Conservation (phyloP, 352 stramenopile species). For the Elongisporangium senticosum region DNA sequence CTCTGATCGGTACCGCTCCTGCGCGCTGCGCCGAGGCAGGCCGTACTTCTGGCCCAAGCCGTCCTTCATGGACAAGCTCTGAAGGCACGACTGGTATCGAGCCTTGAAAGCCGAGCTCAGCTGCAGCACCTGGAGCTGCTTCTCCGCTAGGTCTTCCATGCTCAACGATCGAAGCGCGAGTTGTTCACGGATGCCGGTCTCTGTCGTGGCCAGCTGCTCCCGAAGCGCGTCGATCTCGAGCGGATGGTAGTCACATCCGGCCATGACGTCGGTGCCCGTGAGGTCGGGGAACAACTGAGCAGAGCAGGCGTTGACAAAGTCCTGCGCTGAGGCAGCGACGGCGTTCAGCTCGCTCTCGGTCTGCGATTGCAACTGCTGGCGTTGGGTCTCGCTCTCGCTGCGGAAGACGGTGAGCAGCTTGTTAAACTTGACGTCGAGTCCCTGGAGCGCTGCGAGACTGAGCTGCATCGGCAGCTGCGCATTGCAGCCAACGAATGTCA, state of each 20-base stretch:
- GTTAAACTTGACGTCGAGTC: slow-evolving; percentile 79
- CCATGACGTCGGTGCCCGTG: slow-evolving; percentile 51
- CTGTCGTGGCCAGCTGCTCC: slow-evolving; percentile 28
- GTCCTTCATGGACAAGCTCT: slow-evolving; percentile 84
- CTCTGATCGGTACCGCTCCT: slow-evolving; percentile 81
- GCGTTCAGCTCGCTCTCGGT: slow-evolving; percentile 22
- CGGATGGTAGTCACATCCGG: slow-evolving; percentile 81
- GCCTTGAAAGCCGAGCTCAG: slow-evolving; percentile 51
- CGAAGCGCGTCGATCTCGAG: slow-evolving; percentile 55
- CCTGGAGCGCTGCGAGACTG: slow-evolving; percentile 79
- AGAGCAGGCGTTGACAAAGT: slow-evolving; percentile 46
- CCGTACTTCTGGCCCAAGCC: slow-evolving; percentile 88
- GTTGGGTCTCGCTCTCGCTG: slow-evolving; percentile 19
- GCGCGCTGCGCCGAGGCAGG: slow-evolving; percentile 69
- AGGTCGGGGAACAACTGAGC: slow-evolving; percentile 61
- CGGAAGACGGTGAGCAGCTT: slow-evolving; percentile 49
- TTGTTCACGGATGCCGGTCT: slow-evolving; percentile 27
- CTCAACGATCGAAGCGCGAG: slow-evolving; percentile 27
- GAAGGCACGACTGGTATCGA: slow-evolving; percentile 63
- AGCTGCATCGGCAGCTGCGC: slow-evolving; percentile 62
- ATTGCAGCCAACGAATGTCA: slow-evolving; percentile 48
- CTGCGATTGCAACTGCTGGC: slow-evolving; percentile 17
- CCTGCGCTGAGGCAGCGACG: slow-evolving; percentile 33
- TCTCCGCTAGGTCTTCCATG: slow-evolving; percentile 29
- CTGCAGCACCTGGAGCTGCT: slow-evolving; percentile 22